Evolutionary conservation across 2,329 filamentous ascomycete species (phyloP), one percentile per base, ranked within the genome.

Genomic region (Fusarium sulawesiense): DNA sequence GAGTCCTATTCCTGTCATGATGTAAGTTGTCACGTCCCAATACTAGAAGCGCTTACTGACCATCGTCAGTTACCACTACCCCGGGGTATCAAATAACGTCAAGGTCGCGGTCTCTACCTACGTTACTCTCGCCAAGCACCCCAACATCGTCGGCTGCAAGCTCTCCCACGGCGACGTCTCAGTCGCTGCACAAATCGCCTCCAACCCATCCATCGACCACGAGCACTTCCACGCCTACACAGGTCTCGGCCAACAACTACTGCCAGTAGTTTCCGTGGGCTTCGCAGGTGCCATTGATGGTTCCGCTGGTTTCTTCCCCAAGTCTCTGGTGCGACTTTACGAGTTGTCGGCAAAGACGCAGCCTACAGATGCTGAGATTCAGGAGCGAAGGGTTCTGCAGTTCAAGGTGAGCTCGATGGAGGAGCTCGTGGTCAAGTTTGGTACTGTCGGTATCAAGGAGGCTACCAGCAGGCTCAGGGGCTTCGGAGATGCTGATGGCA

Each of bases 111-210:
- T 88, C 3, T 82, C 85, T 11, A 89, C 88, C 0, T 89, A 88
- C 74, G 87, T 77, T 20, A 77, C 75, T 0, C 86, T 92, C 27
- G 83, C 89, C 9, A 80, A 84, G 57, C 89, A 91, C 76, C 84
- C 87, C 30, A 91, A 91, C 74, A 91, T 91, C 61, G 89, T 91
- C 6, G 89, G 89, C 53, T 90, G 87, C 80, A 92, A 92, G 80
- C 86, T 92, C 71, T 91, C 88, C 1, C 89, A 92, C 76, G 89
- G 88, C 53, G 88, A 91, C 75, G 83, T 91, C 48, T 89, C 88
- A n/a, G 83, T 86, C 71, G 88, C 90, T 75, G 83, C 86, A 7
- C 86, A 90, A 76, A 85, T 91, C 61, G 87, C 87, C 6, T 82
- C 85, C 6, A 86, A 85, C 71, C 89, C 89, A 0, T 76, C 81